Evolutionary conservation across 2,329 filamentous ascomycete genomes (phyloP), one percentile per base, ranked within the genome.

Genomic region (Rosellinia necatrix): DNA sequence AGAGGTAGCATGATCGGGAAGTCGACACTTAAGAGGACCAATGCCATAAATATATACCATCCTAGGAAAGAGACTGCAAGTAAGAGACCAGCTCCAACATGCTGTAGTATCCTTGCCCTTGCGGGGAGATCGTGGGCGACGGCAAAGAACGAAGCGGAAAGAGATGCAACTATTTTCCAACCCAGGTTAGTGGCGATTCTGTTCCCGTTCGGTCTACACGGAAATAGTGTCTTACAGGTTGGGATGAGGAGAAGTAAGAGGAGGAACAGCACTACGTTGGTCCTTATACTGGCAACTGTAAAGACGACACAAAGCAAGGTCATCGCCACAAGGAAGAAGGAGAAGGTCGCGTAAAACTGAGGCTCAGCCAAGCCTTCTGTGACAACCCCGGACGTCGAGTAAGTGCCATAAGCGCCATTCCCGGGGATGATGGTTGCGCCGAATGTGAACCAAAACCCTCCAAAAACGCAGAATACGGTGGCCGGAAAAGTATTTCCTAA

Each of bases 371-470:
- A 30, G 22, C 49, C 49, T 27, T 44, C 40, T 6, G 30, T 13
- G 19, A 0, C 12, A 30, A 44, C 15, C 5, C 40, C 49, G 8
- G 49, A 37, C 4, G 29, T 30, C 22, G 49, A 52, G 24, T 52
- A 52, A 8, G 19, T 27, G 24, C 40, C 22, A 12, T 52, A 52
- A 24, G 49, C 40, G 10, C 40, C 49, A 13, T 37, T 29, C 9
- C 32, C 24, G 15, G 49, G 49, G 7, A 44, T 40, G 17, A 52
- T 44, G 8, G 49, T 52, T 15, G 40, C 29, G 24, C 49, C 49
- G 17, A 52, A 43, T 10, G 49, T 52, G 17, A 52, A 29, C 49
- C 49, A 52, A 17, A 52, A 52, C 15, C 49, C 49, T 15, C 49
- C 49, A 17, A 52, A 52, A 12, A 24, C 2, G 15, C 21, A 15